Conservation (phyloP, 331 rosid genomes). For the Malus hybrid region DNA sequence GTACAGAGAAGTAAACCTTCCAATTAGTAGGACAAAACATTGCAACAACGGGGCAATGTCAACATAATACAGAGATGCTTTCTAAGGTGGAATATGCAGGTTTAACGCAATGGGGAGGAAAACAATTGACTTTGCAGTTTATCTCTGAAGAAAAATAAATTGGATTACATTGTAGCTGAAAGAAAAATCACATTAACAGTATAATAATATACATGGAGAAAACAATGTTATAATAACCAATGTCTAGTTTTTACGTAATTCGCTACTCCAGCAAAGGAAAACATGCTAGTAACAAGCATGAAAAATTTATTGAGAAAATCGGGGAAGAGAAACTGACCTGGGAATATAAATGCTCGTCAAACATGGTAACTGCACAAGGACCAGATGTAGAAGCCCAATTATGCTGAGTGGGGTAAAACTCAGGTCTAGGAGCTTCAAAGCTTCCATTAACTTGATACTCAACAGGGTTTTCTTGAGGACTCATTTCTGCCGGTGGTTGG, state of each 20-base stretch:
- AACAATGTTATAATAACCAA: not conserved
- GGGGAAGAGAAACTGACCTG: constrained; percentile 31
- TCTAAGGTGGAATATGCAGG: not conserved
- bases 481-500: constrained; percentile 39
- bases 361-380: constrained; percentile 53
- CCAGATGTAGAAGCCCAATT: constrained; percentile 67
- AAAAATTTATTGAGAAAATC: not conserved
- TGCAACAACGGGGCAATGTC: not conserved
- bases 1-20: not conserved
- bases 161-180: not conserved
- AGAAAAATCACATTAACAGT: not conserved
- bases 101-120: not conserved
- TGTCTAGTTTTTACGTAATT: not conserved
- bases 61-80: not conserved
- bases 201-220: not conserved
- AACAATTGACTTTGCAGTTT: not conserved
- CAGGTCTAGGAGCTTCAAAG: constrained; percentile 45
- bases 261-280: not conserved
- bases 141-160: no score
- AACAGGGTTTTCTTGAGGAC: constrained; percentile 42
- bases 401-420: constrained; percentile 37
- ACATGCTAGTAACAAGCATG: not conserved
- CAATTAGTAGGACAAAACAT: no score
- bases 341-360: constrained; percentile 50
- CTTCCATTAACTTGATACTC: constrained; percentile 58